Evolutionary conservation across 208 protist species (phyloP).

Genomic region (Leptomonas pyrrhocoris): DNA sequence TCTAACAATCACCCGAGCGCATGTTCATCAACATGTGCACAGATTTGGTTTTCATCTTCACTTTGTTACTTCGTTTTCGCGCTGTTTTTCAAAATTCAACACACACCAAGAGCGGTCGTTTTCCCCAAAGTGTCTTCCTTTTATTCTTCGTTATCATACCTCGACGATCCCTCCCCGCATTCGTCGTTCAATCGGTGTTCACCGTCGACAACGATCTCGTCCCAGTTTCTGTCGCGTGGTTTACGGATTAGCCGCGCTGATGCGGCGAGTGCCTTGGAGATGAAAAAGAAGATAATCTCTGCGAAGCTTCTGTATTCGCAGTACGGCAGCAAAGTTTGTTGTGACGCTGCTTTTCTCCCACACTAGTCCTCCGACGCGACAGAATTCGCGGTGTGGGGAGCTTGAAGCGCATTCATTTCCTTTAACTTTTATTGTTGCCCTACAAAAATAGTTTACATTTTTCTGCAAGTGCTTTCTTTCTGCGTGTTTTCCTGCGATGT

Average conservation of each 20-base stretch:
- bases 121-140: not conserved
- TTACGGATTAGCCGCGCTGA: not conserved
- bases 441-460: not conserved
- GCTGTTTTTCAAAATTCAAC: conserved; percentile 1
- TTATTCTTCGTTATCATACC: no score
- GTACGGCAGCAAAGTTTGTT: not conserved
- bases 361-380: conserved; percentile 1
- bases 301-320: no score
- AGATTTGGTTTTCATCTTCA: not conserved
- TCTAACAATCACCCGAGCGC: not conserved
- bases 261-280: not conserved
- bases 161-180: no score
- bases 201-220: not conserved
- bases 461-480: not conserved
- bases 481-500: not conserved
- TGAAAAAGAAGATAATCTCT: no score
- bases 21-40: conserved; percentile 9
- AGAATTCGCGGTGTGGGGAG: not conserved
- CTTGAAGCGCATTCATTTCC: not conserved
- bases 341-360: not conserved
- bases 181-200: not conserved
- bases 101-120: not conserved
- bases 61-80: conserved; percentile 2
- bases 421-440: not conserved
- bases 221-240: not conserved